Base-by-base conservation (phyloP, 495 filamentous ascomycete species). In the Astrothelium macrocarpum region DNA sequence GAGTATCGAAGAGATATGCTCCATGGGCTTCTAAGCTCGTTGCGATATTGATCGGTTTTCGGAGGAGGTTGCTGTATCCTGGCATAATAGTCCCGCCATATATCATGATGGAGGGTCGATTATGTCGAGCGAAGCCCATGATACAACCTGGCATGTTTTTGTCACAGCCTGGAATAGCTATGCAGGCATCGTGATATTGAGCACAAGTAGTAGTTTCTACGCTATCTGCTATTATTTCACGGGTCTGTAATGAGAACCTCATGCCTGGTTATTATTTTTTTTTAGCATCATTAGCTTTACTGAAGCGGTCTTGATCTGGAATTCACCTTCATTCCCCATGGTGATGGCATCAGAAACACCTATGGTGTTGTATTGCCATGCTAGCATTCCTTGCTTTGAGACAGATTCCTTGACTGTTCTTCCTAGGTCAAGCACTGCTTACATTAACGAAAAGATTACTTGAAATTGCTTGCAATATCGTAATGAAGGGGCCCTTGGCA, bases 101-200 rank as follows among this genome's bases (percentile, higher is more conserved):
- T 43, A 89, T 82, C 85, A 89, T 89, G 66, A 90, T 77, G 0
- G 85, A 87, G 4, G 94, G 94, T 18, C 93, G 84, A 77, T 98
- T 97, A 75, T 96, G 91, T 45, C 94, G 83, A 14, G 91, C 90
- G 74, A 90, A 87, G 53, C 82, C 87, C 85, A 90, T 89, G n/a
- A 90, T 76, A 39, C 80, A 81, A 64, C 94, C 94, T 1, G 94
- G 94, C 94, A 98, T 98, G 69, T 98, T 98, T 80, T 98, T 98
- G 75, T 98, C 94, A 71, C 94, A 98, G 11, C 94, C 94, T 1
- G 94, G 91, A 66, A 98, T 93, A 28, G 90, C 84, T 69, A 98
- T 92, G 71, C 91, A 95, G 62, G 94, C 94, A 68, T 98, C 94
- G 73, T 98, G 91, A 59, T 78, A 75, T 66, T 81, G 79, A 39